Evolutionary conservation across 129 eudicot species (phyloP), one percentile per base, ranked within the genome.

Genomic region (sunflower (Helianthus annuus)): DNA sequence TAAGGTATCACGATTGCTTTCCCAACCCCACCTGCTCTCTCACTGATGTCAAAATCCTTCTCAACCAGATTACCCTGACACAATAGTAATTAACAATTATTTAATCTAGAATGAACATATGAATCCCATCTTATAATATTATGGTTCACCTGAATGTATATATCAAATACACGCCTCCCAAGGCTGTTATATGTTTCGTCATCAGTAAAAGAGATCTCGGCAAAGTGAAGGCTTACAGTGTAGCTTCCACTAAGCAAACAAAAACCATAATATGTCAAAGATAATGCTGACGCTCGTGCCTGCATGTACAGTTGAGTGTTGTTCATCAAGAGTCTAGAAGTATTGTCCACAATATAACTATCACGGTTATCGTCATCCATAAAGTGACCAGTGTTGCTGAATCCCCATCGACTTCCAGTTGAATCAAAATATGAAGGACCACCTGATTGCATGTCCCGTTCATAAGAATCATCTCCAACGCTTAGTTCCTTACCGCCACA

Each of bases 101-200:
- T 27, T 53, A 69, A 53, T 64, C 51, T 16, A 40, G 9, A 40
- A 40, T 40, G 45, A 69, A 67, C 44, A 67, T 15, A 42, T 17
- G 39, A 59, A 66, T 67, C 44, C 27, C 48, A 27, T 27, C 0
- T 27, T 27, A 27, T 27, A 27, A 45, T 22, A 16, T 48, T 53
- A 48, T 34, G 8, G 54, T n/a, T 27, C 64, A 88, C 97, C 95
- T 91, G 97, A 67, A 91, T 81, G 67, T 83, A 80, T 62, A 91
- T 76, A 79, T 91, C 91, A 85, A 89, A 92, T 45, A 89, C 19
- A 48, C 96, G 91, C 76, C 91, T 86, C 59, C 98, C 98, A 39
- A 86, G 84, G 76, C 98, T 89, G 48, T 51, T 42, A 70, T 61
- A 92, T 46, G 82, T 76, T 29, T 36, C 58, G 76, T 83, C 83